These are phyloP conservation scores for Entelexis sorbosivorans DNA, from an alignment of 1,139 yeast species.

Conservation along the genomic window DNA sequence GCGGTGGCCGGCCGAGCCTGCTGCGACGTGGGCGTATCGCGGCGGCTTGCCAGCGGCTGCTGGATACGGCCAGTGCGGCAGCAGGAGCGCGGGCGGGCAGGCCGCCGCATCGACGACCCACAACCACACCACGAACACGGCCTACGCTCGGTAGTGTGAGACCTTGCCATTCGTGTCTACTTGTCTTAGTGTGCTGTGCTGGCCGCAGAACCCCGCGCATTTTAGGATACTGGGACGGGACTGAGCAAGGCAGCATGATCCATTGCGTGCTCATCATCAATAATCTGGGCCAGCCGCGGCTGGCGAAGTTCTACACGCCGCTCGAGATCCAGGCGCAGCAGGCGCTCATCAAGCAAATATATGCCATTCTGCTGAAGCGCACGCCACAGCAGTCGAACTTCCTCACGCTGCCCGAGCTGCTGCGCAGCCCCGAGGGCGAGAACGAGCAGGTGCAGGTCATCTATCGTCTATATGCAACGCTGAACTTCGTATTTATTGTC, in stretches of 20 bases:
- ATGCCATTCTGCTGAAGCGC: slow-evolving; percentile 56
- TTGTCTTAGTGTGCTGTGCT: too few relatives aligned
- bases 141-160: too few relatives aligned
- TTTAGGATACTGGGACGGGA: too few relatives aligned
- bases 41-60: too few relatives aligned
- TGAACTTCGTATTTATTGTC: slow-evolving; percentile 87
- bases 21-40: too few relatives aligned
- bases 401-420: slow-evolving; percentile 64
- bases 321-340: slow-evolving; percentile 71
- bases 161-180: too few relatives aligned
- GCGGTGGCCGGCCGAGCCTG: too few relatives aligned
- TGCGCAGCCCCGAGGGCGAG: slow-evolving; percentile 38
- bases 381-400: slow-evolving; percentile 68
- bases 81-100: too few relatives aligned
- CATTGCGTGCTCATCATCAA: slow-evolving; percentile 84
- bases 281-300: slow-evolving; percentile 83
- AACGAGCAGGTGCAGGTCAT: slow-evolving; percentile 76
- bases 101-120: too few relatives aligned
- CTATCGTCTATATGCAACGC: slow-evolving; percentile 87
- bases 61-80: too few relatives aligned
- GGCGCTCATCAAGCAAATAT: slow-evolving; percentile 61
- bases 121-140: too few relatives aligned
- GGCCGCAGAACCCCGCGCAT: too few relatives aligned
- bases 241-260: slow-evolving; percentile 42
- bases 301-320: slow-evolving; percentile 86